Percentiles rank a stretch among this genome's conserved stretches.
These are phyloP conservation scores for Chlamydomonas sp. DNA, from an alignment of 139 green algal species.

Conservation along the genomic window DNA sequence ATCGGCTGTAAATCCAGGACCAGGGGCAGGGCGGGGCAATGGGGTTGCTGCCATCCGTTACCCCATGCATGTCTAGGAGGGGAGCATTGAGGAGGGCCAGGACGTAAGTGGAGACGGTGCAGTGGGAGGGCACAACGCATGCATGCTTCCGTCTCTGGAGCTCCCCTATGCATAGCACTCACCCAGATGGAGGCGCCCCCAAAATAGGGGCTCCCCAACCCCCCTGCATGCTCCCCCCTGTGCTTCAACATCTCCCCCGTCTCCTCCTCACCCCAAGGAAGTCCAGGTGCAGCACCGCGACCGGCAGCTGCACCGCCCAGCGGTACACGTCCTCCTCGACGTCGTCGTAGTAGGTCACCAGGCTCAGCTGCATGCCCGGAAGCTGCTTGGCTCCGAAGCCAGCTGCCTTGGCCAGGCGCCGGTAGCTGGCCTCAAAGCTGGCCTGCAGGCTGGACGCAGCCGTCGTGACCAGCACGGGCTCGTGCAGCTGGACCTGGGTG, in stretches of 20 bases:
- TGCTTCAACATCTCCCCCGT: neutral
- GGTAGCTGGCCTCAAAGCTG: conserved; percentile 49
- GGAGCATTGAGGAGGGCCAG: no score
- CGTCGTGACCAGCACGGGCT: conserved; percentile 61
- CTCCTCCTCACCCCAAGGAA: conserved; percentile 41
- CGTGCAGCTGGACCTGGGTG: conserved; percentile 71
- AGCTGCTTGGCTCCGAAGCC: neutral
- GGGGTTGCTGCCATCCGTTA: no score
- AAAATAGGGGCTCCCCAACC: no score
- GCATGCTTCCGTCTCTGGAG: no score
- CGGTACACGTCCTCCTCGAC: conserved; percentile 53
- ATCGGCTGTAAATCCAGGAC: no score
- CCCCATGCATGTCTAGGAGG: no score
- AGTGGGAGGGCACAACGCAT: no score
- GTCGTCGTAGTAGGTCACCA: conserved; percentile 78
- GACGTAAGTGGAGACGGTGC: no score
- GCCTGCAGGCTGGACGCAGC: conserved; percentile 21
- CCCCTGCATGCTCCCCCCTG: no score
- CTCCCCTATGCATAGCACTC: no score
- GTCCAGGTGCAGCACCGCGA: conserved; percentile 65
- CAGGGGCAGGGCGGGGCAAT: no score
- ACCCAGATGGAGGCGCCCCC: no score
- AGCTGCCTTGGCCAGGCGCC: conserved; percentile 27
- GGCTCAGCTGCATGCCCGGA: conserved; percentile 55
- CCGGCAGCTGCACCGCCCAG: conserved; percentile 62